phyloP scores from a whole-genome alignment of 1,284 basidiomycete genomes.

The Meripilus lineatus region DNA sequence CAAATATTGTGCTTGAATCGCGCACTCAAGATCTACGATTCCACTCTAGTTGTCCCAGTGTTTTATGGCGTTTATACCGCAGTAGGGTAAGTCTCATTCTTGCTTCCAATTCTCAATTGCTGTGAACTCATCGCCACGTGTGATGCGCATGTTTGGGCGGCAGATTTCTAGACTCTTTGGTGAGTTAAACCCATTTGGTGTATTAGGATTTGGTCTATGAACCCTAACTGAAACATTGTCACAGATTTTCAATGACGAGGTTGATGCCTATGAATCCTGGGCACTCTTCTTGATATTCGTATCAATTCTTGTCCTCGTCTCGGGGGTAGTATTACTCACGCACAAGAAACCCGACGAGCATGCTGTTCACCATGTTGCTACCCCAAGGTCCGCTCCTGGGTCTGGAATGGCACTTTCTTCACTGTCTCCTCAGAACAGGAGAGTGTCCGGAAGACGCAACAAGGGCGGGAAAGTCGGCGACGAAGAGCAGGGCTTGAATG shows the following conservation, averaged over 20 bases:
- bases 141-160: slow-evolving; percentile 6
- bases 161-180: slow-evolving; percentile 65
- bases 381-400: slow-evolving; percentile 14
- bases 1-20: slow-evolving; percentile 91
- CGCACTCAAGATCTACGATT: slow-evolving; percentile 77
- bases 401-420: slow-evolving; percentile 9
- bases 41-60: slow-evolving; percentile 69
- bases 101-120: background rate
- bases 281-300: slow-evolving; percentile 81
- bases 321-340: slow-evolving; percentile 81
- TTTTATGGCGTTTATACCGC: slow-evolving; percentile 70
- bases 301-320: slow-evolving; percentile 80
- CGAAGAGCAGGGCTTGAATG: slow-evolving; percentile 34
- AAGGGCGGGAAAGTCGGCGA: slow-evolving; percentile 18
- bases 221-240: slow-evolving; percentile 1
- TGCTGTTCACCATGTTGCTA: slow-evolving; percentile 3
- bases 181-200: slow-evolving; percentile 30
- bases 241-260: slow-evolving; percentile 75
- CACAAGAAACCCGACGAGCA: slow-evolving; percentile 73
- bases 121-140: background rate
- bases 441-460: slow-evolving; percentile 9
- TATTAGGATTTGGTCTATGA: slow-evolving; percentile 21
- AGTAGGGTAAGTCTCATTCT: slow-evolving; percentile 39
- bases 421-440: slow-evolving; percentile 13
- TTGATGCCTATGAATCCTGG: slow-evolving; percentile 81